Percentiles rank a stretch among this genome's conserved stretches.
Conservation (phyloP, 106 monocot species). For the Chionographis japonica region DNA sequence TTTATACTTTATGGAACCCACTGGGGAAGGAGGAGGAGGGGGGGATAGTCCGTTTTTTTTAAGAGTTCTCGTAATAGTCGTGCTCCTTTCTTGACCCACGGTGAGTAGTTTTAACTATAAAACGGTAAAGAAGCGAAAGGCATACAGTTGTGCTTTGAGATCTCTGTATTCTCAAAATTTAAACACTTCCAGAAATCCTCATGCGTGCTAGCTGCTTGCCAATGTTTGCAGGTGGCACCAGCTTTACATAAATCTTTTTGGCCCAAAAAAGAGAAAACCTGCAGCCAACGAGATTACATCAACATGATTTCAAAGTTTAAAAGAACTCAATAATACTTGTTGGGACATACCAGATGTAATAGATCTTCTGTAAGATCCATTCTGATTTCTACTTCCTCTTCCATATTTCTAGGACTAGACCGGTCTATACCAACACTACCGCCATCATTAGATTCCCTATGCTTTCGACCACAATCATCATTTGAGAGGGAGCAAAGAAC, state of each 20-base stretch:
- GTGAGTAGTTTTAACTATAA: background rate
- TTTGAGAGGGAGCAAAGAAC: conserved; percentile 8
- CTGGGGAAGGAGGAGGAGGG: background rate
- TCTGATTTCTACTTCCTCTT: conserved; percentile 16
- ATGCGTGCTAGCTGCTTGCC: conserved; percentile 35
- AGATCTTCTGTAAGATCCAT: conserved; percentile 51
- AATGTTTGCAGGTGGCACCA: conserved; percentile 44
- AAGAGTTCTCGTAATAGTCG: too few species aligned
- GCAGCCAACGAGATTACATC: background rate
- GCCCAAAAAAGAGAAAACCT: conserved; percentile 50
- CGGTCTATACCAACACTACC: conserved; percentile 10
- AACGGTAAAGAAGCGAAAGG: background rate
- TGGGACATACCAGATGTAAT: conserved; percentile 28
- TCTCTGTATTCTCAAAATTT: conserved; percentile 35
- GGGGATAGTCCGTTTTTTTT: too few species aligned
- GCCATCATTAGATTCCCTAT: conserved; percentile 8
- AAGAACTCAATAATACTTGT: background rate
- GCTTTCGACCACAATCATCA: background rate
- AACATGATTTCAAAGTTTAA: background rate
- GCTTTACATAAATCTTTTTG: conserved; percentile 46
- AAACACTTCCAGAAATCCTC: conserved; percentile 52
- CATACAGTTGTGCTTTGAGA: conserved; percentile 37
- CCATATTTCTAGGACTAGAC: background rate
- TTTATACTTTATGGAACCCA: background rate
- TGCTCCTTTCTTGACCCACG: too few species aligned